These are phyloP conservation scores for Phellopilus nigrolimitatus DNA, from an alignment of 1,284 basidiomycete genomes.

Conservation along the genomic window DNA sequence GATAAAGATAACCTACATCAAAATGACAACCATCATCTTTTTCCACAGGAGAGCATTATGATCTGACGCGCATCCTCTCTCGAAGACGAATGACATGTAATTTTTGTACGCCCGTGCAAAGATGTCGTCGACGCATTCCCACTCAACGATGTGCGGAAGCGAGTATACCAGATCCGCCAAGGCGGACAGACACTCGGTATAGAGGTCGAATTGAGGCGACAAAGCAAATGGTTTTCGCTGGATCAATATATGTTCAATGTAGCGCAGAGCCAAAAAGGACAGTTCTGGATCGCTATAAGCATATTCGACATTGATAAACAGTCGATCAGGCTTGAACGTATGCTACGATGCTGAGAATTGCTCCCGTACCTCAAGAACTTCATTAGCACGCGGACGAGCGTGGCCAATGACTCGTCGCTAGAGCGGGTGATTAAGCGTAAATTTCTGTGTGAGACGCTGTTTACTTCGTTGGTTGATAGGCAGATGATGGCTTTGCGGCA, in stretches of 20 bases:
- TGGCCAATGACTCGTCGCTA: background rate
- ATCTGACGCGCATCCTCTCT: background rate
- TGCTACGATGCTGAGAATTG: background rate
- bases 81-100: background rate
- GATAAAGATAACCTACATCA: background rate
- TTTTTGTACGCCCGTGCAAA: background rate
- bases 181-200: background rate
- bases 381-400: background rate
- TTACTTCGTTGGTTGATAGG: slow-evolving; percentile 1
- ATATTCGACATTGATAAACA: background rate
- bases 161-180: background rate
- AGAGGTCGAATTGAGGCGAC: background rate
- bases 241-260: background rate
- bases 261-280: background rate
- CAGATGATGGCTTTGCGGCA: background rate
- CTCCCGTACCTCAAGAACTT: background rate
- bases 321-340: background rate
- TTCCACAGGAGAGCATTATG: background rate
- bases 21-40: background rate
- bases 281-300: background rate
- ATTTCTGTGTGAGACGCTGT: background rate
- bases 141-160: slow-evolving; percentile 1
- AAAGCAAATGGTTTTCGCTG: background rate
- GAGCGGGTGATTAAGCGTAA: background rate
- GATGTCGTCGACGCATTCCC: slow-evolving; percentile 6